Evolutionary conservation across 176 grass and related monocot species (phyloP), one percentile per base, ranked within the genome.

Genomic region (Phragmites australis): DNA sequence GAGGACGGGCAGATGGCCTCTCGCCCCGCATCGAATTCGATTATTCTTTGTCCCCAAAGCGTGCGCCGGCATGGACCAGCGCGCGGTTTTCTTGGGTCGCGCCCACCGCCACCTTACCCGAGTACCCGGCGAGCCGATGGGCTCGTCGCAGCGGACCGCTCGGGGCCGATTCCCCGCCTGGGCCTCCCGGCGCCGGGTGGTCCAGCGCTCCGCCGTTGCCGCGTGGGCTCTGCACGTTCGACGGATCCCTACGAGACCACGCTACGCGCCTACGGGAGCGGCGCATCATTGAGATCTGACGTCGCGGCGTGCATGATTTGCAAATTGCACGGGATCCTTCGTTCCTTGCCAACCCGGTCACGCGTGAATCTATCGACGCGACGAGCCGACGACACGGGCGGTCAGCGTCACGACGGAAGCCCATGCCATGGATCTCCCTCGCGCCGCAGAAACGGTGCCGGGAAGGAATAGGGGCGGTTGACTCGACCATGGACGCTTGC

Each of bases 401-500:
- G 26, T 45, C 52, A 52, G 51, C 46, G 46, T 67, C 84, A 61
- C 22, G 70, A 18, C 3, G 23, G 51, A 32, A n/a, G 48, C 29
- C 72, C 37, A 72, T 30, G 70, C 72, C 72, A 54, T 67, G 47
- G 74, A 80, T 74, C 81, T 56, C 55, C 27, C 1, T 5, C 30
- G 65, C 43, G 68, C 81, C 82, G 51, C 68, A 53, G 44, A 70
- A 57, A 18, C 17, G 18, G 50, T 3, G 44, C 16, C 51, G 9
- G 5, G 31, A 56, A 60, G 46, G 76, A 71, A 53, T 42, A 46
- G 63, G 56, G 10, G 21, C 54, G 42, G 77, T 84, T 81, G 82
- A 85, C 71, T 1, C 39, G 22, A 46, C 10, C 82, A 59, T 62
- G 51, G 76, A 75, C 54, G 59, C 81, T 59, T 56, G 65, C 84